Base-by-base conservation (phyloP, 257 asterid species). In the Orobanche coerulescens region DNA sequence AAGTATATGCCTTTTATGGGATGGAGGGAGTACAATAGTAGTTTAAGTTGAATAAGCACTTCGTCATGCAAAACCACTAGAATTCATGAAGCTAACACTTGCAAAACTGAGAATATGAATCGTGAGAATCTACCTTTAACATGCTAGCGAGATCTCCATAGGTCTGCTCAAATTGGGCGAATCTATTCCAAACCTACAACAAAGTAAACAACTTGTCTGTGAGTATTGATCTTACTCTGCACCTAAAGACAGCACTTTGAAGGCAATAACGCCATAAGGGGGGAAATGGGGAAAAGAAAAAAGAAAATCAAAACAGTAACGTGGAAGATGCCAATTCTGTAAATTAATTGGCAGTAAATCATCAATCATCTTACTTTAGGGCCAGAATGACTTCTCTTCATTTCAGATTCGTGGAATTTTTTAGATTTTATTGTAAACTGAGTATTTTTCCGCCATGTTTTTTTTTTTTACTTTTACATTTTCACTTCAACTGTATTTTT, bases 141-240 rank as follows among this genome's bases (percentile, higher is more conserved):
- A 93, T 86, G 82, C 97, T 93, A 58, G 95, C 58, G 73, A 88
- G 97, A 81, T 93, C 98, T 64, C 98, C 98, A 80, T 89, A 93
- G 2, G 82, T 86, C 81, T 89, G 95, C 86, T 93, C 98, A 47
- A 93, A 93, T 66, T 86, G 85, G 31, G 70, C 33, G 66, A 89
- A 93, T 73, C 85, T 80, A 73, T 89, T 89, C 98, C 98, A 93
- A 56, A 93, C 95, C 98, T 88, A 72, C 73, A 71, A 67, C 47
- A 65, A 48, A 62, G 33, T 60, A 59, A 66, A 58, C 5, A 51
- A 61, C 14, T 46, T 49, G n/a, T 4, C 16, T 40, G 3, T 1
- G 16, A 39, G 15, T 7, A 1, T 19, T 22, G 31, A 49, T 6
- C 15, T 49, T 49, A 48, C 33, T 58, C 39, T 37, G 22, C 67